Evolutionary conservation across 2,329 filamentous ascomycete species (phyloP).

Genomic region (Coniella lustricola): DNA sequence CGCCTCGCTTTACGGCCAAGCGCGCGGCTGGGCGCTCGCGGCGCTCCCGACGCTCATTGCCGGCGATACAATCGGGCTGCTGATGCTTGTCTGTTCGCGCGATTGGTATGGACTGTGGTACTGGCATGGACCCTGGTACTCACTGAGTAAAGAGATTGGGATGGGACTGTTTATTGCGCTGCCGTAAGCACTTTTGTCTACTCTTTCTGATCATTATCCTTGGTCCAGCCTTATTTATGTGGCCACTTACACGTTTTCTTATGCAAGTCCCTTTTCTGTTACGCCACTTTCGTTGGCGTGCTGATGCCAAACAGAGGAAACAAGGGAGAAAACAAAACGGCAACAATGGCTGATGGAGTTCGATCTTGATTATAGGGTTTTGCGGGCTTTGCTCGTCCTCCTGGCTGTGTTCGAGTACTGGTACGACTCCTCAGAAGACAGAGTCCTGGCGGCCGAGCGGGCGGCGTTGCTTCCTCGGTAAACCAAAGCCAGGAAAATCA

Average conservation of each 20-base stretch:
- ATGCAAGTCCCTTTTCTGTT: too few relatives aligned
- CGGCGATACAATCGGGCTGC: constrained; percentile 5
- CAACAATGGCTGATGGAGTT: too few relatives aligned
- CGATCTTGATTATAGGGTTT: too few relatives aligned
- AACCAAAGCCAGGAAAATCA: too few relatives aligned
- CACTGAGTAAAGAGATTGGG: constrained; percentile 12
- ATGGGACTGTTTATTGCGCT: constrained; percentile 11
- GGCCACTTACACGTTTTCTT: background rate
- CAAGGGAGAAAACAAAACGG: too few relatives aligned
- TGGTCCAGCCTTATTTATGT: background rate
- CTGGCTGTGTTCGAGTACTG: constrained; percentile 6
- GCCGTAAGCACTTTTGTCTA: constrained; percentile 4
- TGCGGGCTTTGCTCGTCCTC: constrained; percentile 6
- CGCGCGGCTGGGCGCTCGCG: constrained; percentile 8
- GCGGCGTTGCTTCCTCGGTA: constrained; percentile 4
- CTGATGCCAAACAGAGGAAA: too few relatives aligned
- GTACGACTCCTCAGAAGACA: constrained; percentile 8
- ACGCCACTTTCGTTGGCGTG: too few relatives aligned
- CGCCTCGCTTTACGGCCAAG: constrained; percentile 10
- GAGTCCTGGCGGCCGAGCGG: constrained; percentile 9
- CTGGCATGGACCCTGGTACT: constrained; percentile 14
- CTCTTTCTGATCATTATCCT: background rate
- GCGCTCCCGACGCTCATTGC: constrained; percentile 8
- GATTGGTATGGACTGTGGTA: constrained; percentile 16
- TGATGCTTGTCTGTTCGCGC: constrained; percentile 12